phyloP scores from a whole-genome alignment of 2,329 filamentous ascomycete species.

The Penicillium sp. region DNA sequence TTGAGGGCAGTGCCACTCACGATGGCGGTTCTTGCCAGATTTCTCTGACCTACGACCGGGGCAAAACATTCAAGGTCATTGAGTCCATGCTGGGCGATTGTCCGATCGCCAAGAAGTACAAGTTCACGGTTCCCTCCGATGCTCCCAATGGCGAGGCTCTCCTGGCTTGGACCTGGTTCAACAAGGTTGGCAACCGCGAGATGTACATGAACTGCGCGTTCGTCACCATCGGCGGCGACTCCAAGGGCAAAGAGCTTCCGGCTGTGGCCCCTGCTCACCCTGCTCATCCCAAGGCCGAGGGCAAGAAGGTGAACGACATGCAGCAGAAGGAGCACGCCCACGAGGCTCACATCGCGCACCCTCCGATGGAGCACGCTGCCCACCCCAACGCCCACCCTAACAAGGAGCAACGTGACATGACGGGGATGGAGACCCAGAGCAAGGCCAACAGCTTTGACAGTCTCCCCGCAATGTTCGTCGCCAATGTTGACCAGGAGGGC shows the following conservation, averaged over 20 bases:
- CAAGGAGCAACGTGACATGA: slow-evolving; percentile 1
- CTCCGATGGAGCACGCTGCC: slow-evolving; percentile 3
- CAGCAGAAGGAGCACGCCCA: slow-evolving; percentile 1
- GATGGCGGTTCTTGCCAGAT: slow-evolving; percentile 72
- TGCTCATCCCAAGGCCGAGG: background rate
- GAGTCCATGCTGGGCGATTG: slow-evolving; percentile 59
- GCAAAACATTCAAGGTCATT: slow-evolving; percentile 64
- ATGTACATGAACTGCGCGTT: slow-evolving; percentile 85
- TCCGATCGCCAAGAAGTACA: slow-evolving; percentile 51
- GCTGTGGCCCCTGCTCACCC: background rate
- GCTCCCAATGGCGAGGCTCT: slow-evolving; percentile 59
- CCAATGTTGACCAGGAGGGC: slow-evolving; percentile 57
- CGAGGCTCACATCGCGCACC: slow-evolving; percentile 2
- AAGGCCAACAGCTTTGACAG: slow-evolving; percentile 43
- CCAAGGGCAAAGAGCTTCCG: slow-evolving; percentile 2
- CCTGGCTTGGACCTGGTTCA: slow-evolving; percentile 75
- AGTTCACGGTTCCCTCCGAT: slow-evolving; percentile 63
- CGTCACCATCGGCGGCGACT: slow-evolving; percentile 53
- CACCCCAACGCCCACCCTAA: background rate
- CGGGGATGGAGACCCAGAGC: background rate
- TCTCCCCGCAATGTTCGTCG: slow-evolving; percentile 66
- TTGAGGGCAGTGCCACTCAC: slow-evolving; percentile 61
- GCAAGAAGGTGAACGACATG: slow-evolving; percentile 4
- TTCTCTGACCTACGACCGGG: slow-evolving; percentile 68
- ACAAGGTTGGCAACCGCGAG: slow-evolving; percentile 70